A percentile compares a stretch with the other conserved stretches of the same genome.
Evolutionary conservation across 352 stramenopile species (phyloP).

Genomic region (Aphanomyces euteiches): DNA sequence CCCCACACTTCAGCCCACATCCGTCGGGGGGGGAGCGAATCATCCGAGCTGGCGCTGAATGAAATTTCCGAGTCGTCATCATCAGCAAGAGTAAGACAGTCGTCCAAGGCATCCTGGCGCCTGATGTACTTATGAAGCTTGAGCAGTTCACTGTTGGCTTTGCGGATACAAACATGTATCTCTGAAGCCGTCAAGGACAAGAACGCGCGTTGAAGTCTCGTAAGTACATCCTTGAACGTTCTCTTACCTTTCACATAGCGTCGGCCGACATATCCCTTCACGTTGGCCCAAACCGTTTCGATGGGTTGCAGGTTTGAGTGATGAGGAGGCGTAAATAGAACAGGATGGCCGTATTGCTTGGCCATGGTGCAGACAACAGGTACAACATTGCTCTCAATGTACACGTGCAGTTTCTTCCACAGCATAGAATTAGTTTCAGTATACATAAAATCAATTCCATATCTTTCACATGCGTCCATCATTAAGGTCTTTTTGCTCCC

Average conservation of each 20-base stretch:
- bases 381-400: constrained; percentile 18
- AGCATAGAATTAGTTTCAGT: not conserved
- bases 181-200: too few species aligned
- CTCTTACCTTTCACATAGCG: constrained; percentile 9
- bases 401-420: constrained; percentile 11
- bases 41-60: too few species aligned
- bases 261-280: constrained; percentile 29
- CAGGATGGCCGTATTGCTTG: not conserved
- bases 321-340: constrained; percentile 26
- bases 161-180: too few species aligned
- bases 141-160: too few species aligned
- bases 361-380: constrained; percentile 9
- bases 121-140: too few species aligned
- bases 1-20: too few species aligned
- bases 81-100: too few species aligned
- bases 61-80: too few species aligned
- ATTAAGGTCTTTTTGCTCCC: not conserved
- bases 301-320: constrained; percentile 31
- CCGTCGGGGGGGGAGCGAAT: too few species aligned
- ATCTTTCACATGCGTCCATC: constrained; percentile 4
- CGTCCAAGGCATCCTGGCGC: too few species aligned
- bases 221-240: constrained; percentile 1
- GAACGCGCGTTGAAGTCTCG: too few species aligned
- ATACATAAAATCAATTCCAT: not conserved
- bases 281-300: constrained; percentile 28